A percentile compares a stretch with the other conserved stretches of the same genome.
These are phyloP conservation scores for Patellifolia procumbens DNA, from an alignment of 179 eudicot species.

Conservation along the genomic window DNA sequence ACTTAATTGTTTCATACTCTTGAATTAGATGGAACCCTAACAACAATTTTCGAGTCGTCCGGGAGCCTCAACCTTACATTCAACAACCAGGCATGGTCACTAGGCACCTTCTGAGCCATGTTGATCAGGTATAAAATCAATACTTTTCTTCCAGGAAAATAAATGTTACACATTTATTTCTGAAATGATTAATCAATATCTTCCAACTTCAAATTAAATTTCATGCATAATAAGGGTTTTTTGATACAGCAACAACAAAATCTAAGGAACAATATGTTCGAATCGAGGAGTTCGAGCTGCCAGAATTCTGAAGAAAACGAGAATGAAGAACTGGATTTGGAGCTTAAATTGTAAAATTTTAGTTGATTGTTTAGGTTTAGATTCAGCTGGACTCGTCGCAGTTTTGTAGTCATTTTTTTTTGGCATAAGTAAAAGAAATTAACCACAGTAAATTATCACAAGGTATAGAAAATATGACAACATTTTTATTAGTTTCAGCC, in stretches of 20 bases:
- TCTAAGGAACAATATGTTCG: not conserved
- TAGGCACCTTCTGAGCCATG: conserved; percentile 35
- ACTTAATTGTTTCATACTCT: not conserved
- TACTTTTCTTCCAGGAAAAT: not conserved
- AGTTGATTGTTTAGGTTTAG: not conserved
- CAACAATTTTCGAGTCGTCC: not conserved
- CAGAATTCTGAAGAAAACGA: conserved; percentile 12
- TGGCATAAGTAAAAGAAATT: not conserved
- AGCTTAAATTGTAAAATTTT: conserved; percentile 22
- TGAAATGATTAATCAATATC: not conserved
- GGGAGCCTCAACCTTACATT: conserved; percentile 17
- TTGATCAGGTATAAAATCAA: conserved; percentile 29
- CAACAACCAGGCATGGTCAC: conserved; percentile 29
- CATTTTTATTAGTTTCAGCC: not conserved
- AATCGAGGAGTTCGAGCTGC: conserved; percentile 11
- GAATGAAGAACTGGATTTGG: conserved; percentile 35
- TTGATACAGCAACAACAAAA: conserved; percentile 24
- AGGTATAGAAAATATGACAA: not conserved
- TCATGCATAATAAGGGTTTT: not conserved
- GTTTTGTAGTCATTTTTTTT: not conserved
- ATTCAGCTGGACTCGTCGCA: not conserved
- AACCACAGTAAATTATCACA: not conserved
- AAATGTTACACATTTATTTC: not conserved
- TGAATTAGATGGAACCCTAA: conserved; percentile 29
- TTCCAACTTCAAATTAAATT: not conserved